These are phyloP conservation scores for Hypericum perforatum DNA, from an alignment of 345 rosid species.

Conservation along the genomic window DNA sequence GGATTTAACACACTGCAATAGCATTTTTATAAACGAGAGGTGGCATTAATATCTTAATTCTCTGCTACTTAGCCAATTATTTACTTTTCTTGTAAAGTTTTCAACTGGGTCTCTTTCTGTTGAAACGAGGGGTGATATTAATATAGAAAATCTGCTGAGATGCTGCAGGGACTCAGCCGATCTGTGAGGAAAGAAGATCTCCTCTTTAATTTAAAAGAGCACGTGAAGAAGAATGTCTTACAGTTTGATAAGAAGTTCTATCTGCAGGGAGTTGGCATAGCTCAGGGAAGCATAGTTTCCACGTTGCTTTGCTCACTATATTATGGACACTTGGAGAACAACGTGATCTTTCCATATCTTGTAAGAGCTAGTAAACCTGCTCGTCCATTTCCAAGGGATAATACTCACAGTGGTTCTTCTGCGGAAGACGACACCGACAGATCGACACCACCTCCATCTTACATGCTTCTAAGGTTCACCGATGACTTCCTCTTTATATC, in stretches of 20 bases:
- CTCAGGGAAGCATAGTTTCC: conserved; percentile 80
- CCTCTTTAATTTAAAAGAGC: conserved; percentile 35
- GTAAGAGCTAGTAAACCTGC: conserved; percentile 22
- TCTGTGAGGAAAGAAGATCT: conserved; percentile 26
- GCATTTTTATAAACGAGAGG: no score
- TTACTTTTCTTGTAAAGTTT: no score
- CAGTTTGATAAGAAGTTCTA: conserved; percentile 42
- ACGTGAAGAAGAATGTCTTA: conserved; percentile 51
- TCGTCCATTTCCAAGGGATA: conserved; percentile 9
- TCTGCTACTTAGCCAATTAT: no score
- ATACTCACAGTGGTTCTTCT: conserved; percentile 3
- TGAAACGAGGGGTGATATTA: no score
- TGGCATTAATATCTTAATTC: no score
- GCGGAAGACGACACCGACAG: conserved; percentile 12
- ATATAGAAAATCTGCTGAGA: no score
- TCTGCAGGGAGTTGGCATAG: conserved; percentile 55
- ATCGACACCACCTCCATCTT: conserved; percentile 20
- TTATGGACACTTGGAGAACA: conserved; percentile 66
- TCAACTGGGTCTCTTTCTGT: no score
- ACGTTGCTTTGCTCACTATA: conserved; percentile 68
- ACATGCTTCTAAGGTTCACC: conserved; percentile 51
- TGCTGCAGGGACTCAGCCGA: conserved; percentile 10
- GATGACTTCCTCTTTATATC: conserved; percentile 78
- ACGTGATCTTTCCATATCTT: conserved; percentile 57
- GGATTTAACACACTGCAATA: no score